These are phyloP conservation scores for Chernovozyma aurita DNA, from an alignment of 1,139 yeast species.

Conservation along the genomic window DNA sequence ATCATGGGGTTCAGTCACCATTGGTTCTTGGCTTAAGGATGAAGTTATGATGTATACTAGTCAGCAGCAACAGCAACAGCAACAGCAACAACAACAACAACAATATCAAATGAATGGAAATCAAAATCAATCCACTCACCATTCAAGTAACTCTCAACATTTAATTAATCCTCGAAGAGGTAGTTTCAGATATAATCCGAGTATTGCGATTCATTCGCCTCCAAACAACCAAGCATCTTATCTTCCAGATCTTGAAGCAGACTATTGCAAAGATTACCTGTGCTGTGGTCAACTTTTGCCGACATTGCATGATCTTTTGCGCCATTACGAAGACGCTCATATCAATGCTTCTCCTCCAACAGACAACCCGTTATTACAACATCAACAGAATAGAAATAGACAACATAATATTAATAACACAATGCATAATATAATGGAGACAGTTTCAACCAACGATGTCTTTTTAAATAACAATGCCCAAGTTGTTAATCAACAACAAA, in stretches of 20 bases:
- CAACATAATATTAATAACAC: conserved; percentile 30
- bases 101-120: conserved; percentile 11
- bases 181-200: conserved; percentile 29
- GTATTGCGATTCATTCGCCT: conserved; percentile 44
- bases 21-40: conserved; percentile 94
- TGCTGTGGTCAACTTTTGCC: conserved; percentile 94
- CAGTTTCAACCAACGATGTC: conserved; percentile 86
- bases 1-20: conserved; percentile 95
- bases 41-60: conserved; percentile 63
- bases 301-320: conserved; percentile 83
- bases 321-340: conserved; percentile 96
- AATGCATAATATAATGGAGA: conserved; percentile 55
- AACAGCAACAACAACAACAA: conserved; percentile 16
- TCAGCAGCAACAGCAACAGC: conserved; percentile 14
- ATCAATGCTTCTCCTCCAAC: conserved; percentile 69
- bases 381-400: conserved; percentile 32
- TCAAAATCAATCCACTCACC: conserved; percentile 1
- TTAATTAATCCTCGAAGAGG: conserved; percentile 43
- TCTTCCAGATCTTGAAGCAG: conserved; percentile 88
- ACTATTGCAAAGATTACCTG: conserved; percentile 92
- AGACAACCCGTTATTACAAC: conserved; percentile 33
- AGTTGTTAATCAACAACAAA: conserved; percentile 3
- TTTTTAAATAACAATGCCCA: conserved; percentile 46
- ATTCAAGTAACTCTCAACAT: conserved; percentile 14
- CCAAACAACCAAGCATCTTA: conserved; percentile 67